A percentile compares a stretch with the other conserved stretches of the same genome.
Conservation (phyloP, 23 red algal species). For the Gracilariopsis chorda region DNA sequence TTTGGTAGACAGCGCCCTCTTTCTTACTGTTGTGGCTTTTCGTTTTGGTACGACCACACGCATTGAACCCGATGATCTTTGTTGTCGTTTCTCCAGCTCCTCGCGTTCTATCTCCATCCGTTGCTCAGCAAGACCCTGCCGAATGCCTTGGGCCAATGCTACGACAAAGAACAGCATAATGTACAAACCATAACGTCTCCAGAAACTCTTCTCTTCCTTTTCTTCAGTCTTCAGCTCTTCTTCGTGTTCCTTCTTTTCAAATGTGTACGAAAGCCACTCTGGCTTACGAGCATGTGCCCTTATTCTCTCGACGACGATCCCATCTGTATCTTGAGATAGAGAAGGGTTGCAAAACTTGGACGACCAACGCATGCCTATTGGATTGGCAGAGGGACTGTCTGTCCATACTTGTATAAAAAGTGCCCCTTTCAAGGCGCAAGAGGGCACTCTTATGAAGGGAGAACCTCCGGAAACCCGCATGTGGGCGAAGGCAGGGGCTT, state of each 20-base stretch:
- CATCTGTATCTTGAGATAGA: neutral
- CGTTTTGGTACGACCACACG: constrained; percentile 16
- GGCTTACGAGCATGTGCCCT: neutral
- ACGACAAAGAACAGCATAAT: constrained; percentile 42
- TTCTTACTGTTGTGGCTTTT: neutral
- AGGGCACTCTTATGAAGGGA: neutral
- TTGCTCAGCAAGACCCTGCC: constrained; percentile 22
- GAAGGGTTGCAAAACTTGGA: neutral
- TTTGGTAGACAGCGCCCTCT: neutral
- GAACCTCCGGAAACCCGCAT: neutral
- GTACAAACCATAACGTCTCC: constrained; percentile 40
- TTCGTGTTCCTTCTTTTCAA: neutral
- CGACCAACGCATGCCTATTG: constrained; percentile 4
- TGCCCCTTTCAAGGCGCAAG: neutral
- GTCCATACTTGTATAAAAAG: constrained; percentile 22
- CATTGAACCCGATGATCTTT: neutral
- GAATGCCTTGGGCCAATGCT: constrained; percentile 54
- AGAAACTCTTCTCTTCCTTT: constrained; percentile 16
- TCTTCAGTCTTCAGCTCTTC: neutral
- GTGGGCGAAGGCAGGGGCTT: neutral
- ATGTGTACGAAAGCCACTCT: neutral
- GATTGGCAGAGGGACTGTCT: neutral
- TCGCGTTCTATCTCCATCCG: constrained; percentile 38
- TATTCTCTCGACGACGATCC: neutral
- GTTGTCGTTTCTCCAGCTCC: neutral